Conservation (phyloP, 192 early-diverging fungal species). For the Entomortierella parvispora region DNA sequence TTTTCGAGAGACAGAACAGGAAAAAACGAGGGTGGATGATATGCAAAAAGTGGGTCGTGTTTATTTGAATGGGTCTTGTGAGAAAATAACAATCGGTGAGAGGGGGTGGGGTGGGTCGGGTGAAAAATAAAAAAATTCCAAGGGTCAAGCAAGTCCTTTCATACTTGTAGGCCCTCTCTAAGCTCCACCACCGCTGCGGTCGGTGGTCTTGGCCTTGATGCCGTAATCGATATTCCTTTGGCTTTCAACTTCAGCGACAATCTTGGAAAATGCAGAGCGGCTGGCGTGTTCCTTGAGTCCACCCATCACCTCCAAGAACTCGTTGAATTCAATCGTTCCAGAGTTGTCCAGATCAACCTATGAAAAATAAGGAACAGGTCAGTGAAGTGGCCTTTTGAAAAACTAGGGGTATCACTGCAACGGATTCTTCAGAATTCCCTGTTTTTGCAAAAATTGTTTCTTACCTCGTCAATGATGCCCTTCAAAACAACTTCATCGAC, state of each 20-base stretch:
- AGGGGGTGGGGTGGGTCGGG: no score
- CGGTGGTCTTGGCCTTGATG: constrained; percentile 50
- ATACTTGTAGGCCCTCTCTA: no score
- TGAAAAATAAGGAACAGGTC: not conserved
- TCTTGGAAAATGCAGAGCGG: constrained; percentile 57
- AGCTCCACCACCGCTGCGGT: constrained; percentile 50
- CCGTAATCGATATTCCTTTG: constrained; percentile 43
- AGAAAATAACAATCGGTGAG: no score
- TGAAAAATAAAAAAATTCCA: no score
- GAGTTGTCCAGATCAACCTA: constrained; percentile 63
- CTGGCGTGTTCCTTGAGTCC: constrained; percentile 65
- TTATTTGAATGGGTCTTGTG: no score
- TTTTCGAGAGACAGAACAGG: no score
- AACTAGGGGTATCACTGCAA: not conserved
- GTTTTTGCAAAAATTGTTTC: not conserved
- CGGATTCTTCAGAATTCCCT: not conserved
- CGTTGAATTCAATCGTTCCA: constrained; percentile 73
- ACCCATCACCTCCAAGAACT: constrained; percentile 77
- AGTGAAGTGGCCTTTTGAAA: not conserved
- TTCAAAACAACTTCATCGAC: constrained; percentile 61
- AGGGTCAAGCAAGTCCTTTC: no score
- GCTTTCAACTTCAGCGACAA: constrained; percentile 39
- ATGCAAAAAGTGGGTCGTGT: no score
- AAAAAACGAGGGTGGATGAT: no score
- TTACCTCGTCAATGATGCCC: constrained; percentile 58